These are phyloP conservation scores for Ogataea nakhonphanomensis DNA, from an alignment of 805 yeast genomes.

Conservation along the genomic window DNA sequence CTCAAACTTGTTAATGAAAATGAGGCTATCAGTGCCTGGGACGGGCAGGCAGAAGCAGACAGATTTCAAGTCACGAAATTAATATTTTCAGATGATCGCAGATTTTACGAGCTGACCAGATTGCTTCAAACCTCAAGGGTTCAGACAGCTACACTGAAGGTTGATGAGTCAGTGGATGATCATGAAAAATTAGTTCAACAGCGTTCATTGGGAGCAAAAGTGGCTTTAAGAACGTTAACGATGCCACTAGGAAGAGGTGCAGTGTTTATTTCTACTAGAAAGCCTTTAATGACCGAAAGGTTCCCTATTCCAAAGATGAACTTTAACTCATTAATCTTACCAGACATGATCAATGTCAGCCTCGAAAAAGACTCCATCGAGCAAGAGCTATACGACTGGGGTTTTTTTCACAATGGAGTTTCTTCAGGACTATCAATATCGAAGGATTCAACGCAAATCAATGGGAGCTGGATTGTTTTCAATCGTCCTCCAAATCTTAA, in stretches of 20 bases:
- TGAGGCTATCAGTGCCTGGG: conserved; percentile 59
- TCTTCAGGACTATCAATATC: conserved; percentile 78
- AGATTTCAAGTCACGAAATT: conserved; percentile 62
- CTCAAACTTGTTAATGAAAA: conserved; percentile 38
- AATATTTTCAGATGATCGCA: conserved; percentile 72
- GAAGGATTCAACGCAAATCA: conserved; percentile 60
- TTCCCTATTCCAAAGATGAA: conserved; percentile 77
- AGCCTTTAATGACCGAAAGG: conserved; percentile 80
- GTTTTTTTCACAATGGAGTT: conserved; percentile 87
- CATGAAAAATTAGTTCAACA: conserved; percentile 54
- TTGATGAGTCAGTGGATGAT: conserved; percentile 44
- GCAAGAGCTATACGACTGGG: conserved; percentile 65
- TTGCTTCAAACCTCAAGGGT: conserved; percentile 66
- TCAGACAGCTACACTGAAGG: conserved; percentile 47
- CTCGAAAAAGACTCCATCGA: conserved; percentile 52
- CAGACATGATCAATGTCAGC: conserved; percentile 59
- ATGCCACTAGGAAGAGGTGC: conserved; percentile 80
- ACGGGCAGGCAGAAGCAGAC: conserved; percentile 68
- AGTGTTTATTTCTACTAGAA: conserved; percentile 59
- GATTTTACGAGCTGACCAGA: conserved; percentile 73
- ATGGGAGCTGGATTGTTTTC: conserved; percentile 90
- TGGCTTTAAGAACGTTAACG: conserved; percentile 69
- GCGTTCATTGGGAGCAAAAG: conserved; percentile 53
- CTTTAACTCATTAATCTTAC: conserved; percentile 60
- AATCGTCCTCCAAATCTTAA: conserved; percentile 68